These are phyloP conservation scores for Aspergillus candidus DNA, from an alignment of 2,329 filamentous ascomycete species.

Conservation along the genomic window DNA sequence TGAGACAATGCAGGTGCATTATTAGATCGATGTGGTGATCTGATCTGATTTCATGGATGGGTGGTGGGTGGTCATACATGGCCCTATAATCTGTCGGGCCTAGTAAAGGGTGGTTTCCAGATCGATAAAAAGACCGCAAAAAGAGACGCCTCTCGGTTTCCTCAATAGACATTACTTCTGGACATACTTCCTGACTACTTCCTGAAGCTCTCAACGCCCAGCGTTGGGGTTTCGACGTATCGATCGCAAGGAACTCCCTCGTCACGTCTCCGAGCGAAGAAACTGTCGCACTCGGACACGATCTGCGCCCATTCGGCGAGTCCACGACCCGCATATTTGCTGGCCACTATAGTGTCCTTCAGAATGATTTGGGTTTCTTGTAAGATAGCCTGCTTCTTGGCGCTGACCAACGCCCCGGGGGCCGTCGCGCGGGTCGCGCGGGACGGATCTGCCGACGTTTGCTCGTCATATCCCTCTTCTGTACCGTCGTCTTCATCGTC, in stretches of 20 bases:
- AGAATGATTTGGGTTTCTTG: conserved; percentile 11
- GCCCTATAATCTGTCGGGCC: neutral
- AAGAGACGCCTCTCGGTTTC: neutral
- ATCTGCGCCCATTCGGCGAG: conserved; percentile 60
- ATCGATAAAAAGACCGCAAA: neutral
- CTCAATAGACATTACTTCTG: neutral
- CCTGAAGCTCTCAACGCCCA: conserved; percentile 58
- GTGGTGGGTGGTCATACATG: neutral
- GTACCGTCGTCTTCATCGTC: conserved; percentile 11
- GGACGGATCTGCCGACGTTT: conserved; percentile 4
- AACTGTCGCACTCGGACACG: conserved; percentile 57
- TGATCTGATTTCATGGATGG: no score
- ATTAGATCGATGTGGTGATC: no score
- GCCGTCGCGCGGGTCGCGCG: neutral
- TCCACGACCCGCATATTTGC: conserved; percentile 57
- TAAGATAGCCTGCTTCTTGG: conserved; percentile 7
- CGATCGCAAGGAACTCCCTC: conserved; percentile 55
- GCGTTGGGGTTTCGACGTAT: conserved; percentile 55
- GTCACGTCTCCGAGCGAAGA: conserved; percentile 55
- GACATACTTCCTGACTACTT: conserved; percentile 25
- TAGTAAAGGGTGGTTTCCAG: neutral
- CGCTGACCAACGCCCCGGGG: neutral
- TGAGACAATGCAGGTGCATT: no score
- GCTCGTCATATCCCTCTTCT: conserved; percentile 2
- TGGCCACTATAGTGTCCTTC: conserved; percentile 32